Base-by-base conservation (phyloP, 345 rosid genomes). In the Rhizophora apiculata region DNA sequence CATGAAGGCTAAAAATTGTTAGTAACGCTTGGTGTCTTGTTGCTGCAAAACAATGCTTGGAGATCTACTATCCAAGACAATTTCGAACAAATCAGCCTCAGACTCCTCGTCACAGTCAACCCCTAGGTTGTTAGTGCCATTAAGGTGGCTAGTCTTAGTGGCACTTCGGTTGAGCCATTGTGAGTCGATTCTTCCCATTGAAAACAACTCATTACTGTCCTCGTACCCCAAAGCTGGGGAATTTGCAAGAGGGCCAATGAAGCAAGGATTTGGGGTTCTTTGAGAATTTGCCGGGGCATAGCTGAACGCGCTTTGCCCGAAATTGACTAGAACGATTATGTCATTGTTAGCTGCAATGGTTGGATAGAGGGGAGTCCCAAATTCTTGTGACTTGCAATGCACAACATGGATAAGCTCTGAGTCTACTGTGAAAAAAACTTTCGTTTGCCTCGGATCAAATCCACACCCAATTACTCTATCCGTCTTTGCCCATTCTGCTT, bases 21-120 rank as follows among this genome's bases (percentile, higher is more conserved):
- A 66, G 72, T 30, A 63, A 57, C 22, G 29, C 49, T 34, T 54
- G 49, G 3, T 46, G 29, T 60, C 39, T 76, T 60, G 37, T 13
- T 60, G 54, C 68, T 84, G 77, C 52, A 62, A 73, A 55, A 65
- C 77, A 26, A 72, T 59, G 64, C 60, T 72, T 21, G 85, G 88
- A 54, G 84, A 85, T 77, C 76, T 79, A 61, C 72, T 74, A 31
- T 90, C 98, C 79, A 93, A 75, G 0, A 85, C 84, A 62, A 93
- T 91, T 78, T 94, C 98, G 39, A 91, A 93, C 53, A 94, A 81
- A 82, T 94, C 98, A 56, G 93, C 96, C 64, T 91, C 98, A 2
- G 96, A 88, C 34, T 94, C 96, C 67, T 87, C 97, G 24, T 88
- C 97, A 19, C 73, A 87, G 32, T 91, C 92, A 46, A 73, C 60